Percentiles rank a stretch among this genome's conserved stretches.
phyloP scores from a whole-genome alignment of 768 basidiomycete genomes.

The Mycena kentingensis region DNA sequence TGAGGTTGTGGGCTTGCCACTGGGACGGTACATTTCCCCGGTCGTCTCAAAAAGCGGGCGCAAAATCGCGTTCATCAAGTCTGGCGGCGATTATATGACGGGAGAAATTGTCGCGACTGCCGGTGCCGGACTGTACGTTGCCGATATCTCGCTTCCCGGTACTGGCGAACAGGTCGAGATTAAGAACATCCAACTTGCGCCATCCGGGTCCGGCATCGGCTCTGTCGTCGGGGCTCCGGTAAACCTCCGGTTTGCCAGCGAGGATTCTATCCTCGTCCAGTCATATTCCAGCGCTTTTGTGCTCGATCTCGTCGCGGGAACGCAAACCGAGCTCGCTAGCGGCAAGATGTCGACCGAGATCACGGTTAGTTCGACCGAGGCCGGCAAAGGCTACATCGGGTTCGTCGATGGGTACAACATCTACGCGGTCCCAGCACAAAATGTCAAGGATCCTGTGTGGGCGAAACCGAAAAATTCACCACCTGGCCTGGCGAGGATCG shows the following conservation, averaged over 20 bases:
- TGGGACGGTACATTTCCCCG: constrained; percentile 68
- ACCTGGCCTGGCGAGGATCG: constrained; percentile 58
- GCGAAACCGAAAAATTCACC: constrained; percentile 72
- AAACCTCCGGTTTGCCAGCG: constrained; percentile 59
- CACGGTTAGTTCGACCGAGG: constrained; percentile 39
- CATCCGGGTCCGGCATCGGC: constrained; percentile 48
- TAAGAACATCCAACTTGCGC: constrained; percentile 50
- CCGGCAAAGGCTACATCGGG: constrained; percentile 41
- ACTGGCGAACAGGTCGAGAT: constrained; percentile 39
- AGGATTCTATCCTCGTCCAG: constrained; percentile 60
- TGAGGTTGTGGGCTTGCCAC: constrained; percentile 57
- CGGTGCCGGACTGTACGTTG: constrained; percentile 64
- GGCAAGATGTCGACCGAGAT: constrained; percentile 64
- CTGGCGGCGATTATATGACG: constrained; percentile 57
- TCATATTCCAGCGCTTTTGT: constrained; percentile 50
- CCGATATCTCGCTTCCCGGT: constrained; percentile 53
- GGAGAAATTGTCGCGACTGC: constrained; percentile 69
- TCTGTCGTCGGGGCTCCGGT: constrained; percentile 45
- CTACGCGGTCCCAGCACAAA: constrained; percentile 50
- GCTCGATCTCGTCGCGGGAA: constrained; percentile 50
- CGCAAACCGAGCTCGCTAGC: constrained; percentile 48
- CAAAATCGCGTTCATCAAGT: constrained; percentile 65
- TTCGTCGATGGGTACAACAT: constrained; percentile 74
- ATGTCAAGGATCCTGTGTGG: constrained; percentile 54
- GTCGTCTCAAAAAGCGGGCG: constrained; percentile 52